A percentile compares a stretch with the other conserved stretches of the same genome.
Conservation (phyloP, 495 filamentous ascomycete genomes). For the Penicillium tannophilum region DNA sequence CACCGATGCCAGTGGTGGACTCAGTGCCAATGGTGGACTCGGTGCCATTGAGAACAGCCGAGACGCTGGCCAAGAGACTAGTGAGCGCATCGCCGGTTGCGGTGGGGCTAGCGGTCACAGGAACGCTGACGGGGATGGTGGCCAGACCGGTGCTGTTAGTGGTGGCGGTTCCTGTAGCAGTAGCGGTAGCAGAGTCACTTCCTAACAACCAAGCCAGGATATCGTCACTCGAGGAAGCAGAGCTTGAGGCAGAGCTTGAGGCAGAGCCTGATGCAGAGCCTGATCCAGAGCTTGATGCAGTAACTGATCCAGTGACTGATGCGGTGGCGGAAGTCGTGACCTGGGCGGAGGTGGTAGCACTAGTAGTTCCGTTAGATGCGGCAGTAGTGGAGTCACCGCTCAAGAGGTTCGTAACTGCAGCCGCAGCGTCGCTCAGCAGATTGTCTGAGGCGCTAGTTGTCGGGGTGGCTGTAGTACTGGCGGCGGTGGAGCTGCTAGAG, state of each 20-base stretch:
- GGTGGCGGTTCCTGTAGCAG: slow-evolving; percentile 3
- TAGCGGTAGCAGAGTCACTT: slow-evolving; percentile 3
- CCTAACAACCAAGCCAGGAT: slow-evolving; percentile 1
- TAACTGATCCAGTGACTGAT: not conserved
- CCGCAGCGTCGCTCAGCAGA: slow-evolving; percentile 11
- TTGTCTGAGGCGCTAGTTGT: slow-evolving; percentile 5
- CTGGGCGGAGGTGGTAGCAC: not conserved
- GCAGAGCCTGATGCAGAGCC: not conserved
- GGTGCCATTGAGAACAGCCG: slow-evolving; percentile 14
- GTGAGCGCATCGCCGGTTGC: slow-evolving; percentile 13
- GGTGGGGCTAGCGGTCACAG: slow-evolving; percentile 22
- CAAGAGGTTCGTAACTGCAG: slow-evolving; percentile 8
- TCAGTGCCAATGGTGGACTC: not conserved
- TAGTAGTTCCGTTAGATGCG: slow-evolving; percentile 12
- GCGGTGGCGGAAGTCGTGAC: slow-evolving; percentile 16
- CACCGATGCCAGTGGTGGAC: slow-evolving; percentile 18
- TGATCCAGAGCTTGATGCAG: not conserved
- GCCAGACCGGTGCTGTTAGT: slow-evolving; percentile 10
- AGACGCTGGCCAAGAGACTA: slow-evolving; percentile 10
- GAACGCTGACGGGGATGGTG: slow-evolving; percentile 31
- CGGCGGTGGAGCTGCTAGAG: not conserved
- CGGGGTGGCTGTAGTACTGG: not conserved
- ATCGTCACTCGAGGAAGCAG: slow-evolving; percentile 5
- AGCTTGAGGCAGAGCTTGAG: not conserved
- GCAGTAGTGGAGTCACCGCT: slow-evolving; percentile 9